Evolutionary conservation across 2,329 filamentous ascomycete genomes (phyloP).

Genomic region (Alternaria triticina): DNA sequence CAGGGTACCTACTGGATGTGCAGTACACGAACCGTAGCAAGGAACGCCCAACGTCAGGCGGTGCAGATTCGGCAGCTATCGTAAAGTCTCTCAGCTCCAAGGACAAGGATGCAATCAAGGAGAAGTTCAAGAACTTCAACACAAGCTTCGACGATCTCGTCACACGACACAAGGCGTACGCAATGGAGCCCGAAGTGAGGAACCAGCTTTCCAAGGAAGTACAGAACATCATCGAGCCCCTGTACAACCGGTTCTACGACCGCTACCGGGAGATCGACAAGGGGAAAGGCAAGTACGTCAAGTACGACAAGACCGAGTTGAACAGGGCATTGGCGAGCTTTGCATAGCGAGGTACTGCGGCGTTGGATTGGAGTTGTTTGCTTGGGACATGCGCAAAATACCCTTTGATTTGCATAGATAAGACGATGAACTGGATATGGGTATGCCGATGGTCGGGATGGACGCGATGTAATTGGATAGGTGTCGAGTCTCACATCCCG

Average conservation of each 20-base stretch:
- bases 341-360: slow-evolving; percentile 35
- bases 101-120: slow-evolving; percentile 95
- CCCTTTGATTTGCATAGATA: slow-evolving; percentile 37
- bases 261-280: slow-evolving; percentile 97
- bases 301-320: slow-evolving; percentile 89
- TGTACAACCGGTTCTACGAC: slow-evolving; percentile 96
- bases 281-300: slow-evolving; percentile 97
- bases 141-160: slow-evolving; percentile 88
- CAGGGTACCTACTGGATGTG: slow-evolving; percentile 81
- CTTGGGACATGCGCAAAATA: slow-evolving; percentile 35
- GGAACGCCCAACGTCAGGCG: slow-evolving; percentile 69
- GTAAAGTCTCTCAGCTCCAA: slow-evolving; percentile 85
- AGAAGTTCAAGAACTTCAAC: slow-evolving; percentile 95
- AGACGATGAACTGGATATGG: slow-evolving; percentile 20
- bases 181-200: slow-evolving; percentile 90
- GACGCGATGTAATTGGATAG: slow-evolving; percentile 28
- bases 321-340: slow-evolving; percentile 64
- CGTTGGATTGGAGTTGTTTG: slow-evolving; percentile 29
- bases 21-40: slow-evolving; percentile 80
- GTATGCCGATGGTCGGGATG: slow-evolving; percentile 10
- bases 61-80: slow-evolving; percentile 77
- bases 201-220: slow-evolving; percentile 81
- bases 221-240: slow-evolving; percentile 87
- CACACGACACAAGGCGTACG: slow-evolving; percentile 77
- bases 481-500: slow-evolving; percentile 10